These are phyloP conservation scores for Sphagnum tenellum DNA, from an alignment of 225 moss, liverwort and hornwort species.

Conservation along the genomic window DNA sequence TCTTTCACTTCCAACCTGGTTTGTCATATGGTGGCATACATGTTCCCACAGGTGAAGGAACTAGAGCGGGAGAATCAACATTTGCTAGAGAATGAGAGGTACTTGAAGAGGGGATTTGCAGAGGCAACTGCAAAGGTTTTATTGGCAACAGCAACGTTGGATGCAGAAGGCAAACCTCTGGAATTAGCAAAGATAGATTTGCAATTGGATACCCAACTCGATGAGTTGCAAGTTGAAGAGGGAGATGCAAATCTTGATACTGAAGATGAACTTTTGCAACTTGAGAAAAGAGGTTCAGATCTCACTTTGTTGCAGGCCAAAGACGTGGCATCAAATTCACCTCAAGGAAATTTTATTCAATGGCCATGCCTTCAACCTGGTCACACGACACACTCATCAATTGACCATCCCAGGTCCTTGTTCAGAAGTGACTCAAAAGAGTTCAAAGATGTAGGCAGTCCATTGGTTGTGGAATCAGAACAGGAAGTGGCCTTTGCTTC, in stretches of 20 bases:
- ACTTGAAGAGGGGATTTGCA: slow-evolving; percentile 24
- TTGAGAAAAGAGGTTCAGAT: slow-evolving; percentile 1
- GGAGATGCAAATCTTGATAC: slow-evolving; percentile 9
- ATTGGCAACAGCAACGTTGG: slow-evolving; percentile 15
- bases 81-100: slow-evolving; percentile 27
- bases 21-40: background rate
- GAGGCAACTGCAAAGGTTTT: slow-evolving; percentile 24
- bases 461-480: slow-evolving; percentile 17
- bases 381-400: slow-evolving; percentile 10
- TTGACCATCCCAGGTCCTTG: slow-evolving; percentile 4
- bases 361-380: slow-evolving; percentile 14
- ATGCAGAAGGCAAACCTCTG: slow-evolving; percentile 11
- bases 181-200: slow-evolving; percentile 1
- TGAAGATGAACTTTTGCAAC: slow-evolving; percentile 42
- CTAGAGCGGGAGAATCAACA: slow-evolving; percentile 29
- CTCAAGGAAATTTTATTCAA: background rate
- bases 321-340: too few relatives aligned
- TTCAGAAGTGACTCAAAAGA: slow-evolving; percentile 7
- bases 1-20: background rate
- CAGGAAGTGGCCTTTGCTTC: slow-evolving; percentile 46
- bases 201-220: slow-evolving; percentile 4
- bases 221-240: slow-evolving; percentile 1
- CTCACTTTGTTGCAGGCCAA: too few relatives aligned
- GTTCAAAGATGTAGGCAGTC: slow-evolving; percentile 1
- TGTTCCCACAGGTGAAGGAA: slow-evolving; percentile 27